Evolutionary conservation across 768 basidiomycete genomes (phyloP).

Genomic region (Boletus barrowsii): DNA sequence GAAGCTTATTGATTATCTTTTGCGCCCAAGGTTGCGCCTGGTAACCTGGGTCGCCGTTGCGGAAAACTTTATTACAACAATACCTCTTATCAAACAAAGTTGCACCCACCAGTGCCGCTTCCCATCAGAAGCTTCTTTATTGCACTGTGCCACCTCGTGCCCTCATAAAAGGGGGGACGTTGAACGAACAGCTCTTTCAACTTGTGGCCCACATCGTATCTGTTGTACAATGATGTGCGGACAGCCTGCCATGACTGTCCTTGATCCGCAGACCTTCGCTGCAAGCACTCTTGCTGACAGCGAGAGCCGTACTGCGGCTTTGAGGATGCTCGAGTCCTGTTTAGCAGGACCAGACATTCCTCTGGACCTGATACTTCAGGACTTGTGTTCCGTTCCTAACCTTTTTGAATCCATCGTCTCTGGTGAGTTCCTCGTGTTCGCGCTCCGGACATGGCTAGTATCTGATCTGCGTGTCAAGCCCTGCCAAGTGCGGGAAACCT

Average conservation of each 20-base stretch:
- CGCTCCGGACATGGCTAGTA: neutral
- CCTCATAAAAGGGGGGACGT: neutral
- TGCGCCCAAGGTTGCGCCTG: neutral
- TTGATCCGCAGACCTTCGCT: constrained; percentile 19
- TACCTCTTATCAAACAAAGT: neutral
- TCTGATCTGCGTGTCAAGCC: constrained; percentile 9
- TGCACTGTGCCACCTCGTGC: neutral
- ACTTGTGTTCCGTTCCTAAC: constrained; percentile 24
- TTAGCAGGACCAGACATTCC: constrained; percentile 19
- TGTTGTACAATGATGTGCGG: neutral
- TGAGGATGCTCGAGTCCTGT: constrained; percentile 21
- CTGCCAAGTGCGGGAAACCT: constrained; percentile 13
- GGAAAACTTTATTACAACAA: neutral
- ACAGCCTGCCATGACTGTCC: neutral
- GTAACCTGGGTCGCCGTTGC: neutral
- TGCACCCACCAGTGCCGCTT: neutral
- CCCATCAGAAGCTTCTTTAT: constrained; percentile 3
- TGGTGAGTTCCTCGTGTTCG: constrained; percentile 9
- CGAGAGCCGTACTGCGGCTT: constrained; percentile 17
- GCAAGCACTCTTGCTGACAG: constrained; percentile 14
- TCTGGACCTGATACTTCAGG: constrained; percentile 25
- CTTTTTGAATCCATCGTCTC: constrained; percentile 33
- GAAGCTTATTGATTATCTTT: neutral
- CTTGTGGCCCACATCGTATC: neutral
- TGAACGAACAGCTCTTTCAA: neutral